phyloP scores from a whole-genome alignment of 495 filamentous ascomycete genomes.

The Penicillium riverlandense region DNA sequence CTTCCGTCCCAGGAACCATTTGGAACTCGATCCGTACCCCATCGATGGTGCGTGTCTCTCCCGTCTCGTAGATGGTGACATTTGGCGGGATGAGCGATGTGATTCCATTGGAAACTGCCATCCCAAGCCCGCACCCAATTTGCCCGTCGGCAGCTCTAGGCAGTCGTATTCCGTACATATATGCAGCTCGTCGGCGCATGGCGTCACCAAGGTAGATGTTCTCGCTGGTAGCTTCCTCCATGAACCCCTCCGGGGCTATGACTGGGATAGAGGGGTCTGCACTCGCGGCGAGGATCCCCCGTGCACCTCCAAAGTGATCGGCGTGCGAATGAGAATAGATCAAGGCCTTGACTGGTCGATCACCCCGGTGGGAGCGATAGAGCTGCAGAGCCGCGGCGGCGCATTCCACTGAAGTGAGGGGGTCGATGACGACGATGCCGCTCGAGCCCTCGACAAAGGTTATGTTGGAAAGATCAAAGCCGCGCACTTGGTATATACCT shows the following conservation, averaged over 20 bases:
- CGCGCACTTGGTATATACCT: slow-evolving; percentile 18
- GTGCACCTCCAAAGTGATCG: slow-evolving; percentile 18
- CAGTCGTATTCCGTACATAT: slow-evolving; percentile 15
- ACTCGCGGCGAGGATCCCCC: slow-evolving; percentile 3
- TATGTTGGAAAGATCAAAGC: slow-evolving; percentile 18
- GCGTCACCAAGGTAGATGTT: slow-evolving; percentile 14
- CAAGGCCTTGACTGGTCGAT: slow-evolving; percentile 10
- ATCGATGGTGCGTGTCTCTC: slow-evolving; percentile 8
- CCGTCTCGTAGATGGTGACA: slow-evolving; percentile 7
- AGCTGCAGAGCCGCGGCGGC: slow-evolving; percentile 9
- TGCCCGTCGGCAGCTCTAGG: slow-evolving; percentile 4
- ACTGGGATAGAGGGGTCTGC: slow-evolving; percentile 8
- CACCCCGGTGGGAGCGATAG: slow-evolving; percentile 12
- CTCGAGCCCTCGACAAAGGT: slow-evolving; percentile 17
- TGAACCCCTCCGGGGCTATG: slow-evolving; percentile 17
- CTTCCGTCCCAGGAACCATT: slow-evolving; percentile 16
- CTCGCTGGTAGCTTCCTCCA: slow-evolving; percentile 14
- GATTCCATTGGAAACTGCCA: slow-evolving; percentile 8
- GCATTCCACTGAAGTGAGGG: slow-evolving; percentile 11
- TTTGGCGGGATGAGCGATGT: slow-evolving; percentile 13
- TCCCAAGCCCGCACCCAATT: slow-evolving; percentile 14
- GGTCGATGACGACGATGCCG: slow-evolving; percentile 19
- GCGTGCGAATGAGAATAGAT: slow-evolving; percentile 22
- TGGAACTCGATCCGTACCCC: slow-evolving; percentile 18
- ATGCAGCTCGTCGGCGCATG: slow-evolving; percentile 13